Evolutionary conservation across 2,329 filamentous ascomycete genomes (phyloP), one percentile per base, ranked within the genome.

Genomic region (Graphilbum fragrans): DNA sequence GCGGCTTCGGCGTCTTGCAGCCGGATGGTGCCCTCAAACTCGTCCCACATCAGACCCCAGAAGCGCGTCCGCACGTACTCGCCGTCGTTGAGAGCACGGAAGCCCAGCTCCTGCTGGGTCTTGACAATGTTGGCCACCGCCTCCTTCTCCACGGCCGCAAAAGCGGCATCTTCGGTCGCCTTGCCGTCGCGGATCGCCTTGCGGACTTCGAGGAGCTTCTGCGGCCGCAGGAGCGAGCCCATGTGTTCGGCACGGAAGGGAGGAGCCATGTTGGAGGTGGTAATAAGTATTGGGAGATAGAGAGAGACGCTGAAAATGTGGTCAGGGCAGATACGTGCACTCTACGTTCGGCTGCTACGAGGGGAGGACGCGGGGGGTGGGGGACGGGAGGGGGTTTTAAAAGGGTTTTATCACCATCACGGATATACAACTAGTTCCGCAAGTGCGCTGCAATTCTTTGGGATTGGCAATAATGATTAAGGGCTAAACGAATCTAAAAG

Each of bases 71-170:
- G 66, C 49, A 61, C 61, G 55, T 80, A 87, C 61, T 88, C 83
- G 55, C 83, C 83, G 50, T 79, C 80, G 34, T 73, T 82, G 43
- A 86, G 67, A 21, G 73, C 76, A 46, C 74, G 73, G 55, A 81
- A 72, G 37, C 81, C 77, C 2, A 82, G 66, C 42, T 80, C 70
- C 41, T 71, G 69, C 65, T 87, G 83, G 45, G 79, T 64, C 55
- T 78, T 70, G 42, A 86, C 77, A 20, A 85, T 74, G 11, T 82
- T 68, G 35, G 69, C 70, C 49, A 86, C 74, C 29, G 80, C 69
- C 55, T 72, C 69, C 52, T 79, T 72, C 59, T 88, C 82, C 20
- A 80, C 59, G 2, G 66, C 64, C 2, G 63, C 63, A 10, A 87
- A 69, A 3, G 63, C 64, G 22, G 64, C 67, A 45, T 79, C 69